Evolutionary conservation across 2,329 filamentous ascomycete species (phyloP).

Genomic region (Macrophomina tecta): DNA sequence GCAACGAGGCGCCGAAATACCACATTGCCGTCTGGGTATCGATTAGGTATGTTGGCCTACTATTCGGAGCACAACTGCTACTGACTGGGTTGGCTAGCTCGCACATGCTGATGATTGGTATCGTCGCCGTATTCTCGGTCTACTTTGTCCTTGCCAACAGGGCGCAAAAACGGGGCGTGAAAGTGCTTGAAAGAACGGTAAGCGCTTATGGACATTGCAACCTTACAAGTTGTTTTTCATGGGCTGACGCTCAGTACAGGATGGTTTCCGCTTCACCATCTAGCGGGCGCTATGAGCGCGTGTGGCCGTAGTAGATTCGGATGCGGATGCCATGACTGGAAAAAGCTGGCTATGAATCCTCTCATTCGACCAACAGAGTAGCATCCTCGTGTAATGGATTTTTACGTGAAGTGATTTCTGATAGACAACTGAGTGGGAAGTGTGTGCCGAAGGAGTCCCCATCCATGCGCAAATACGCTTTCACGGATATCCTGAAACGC

Average conservation of each 20-base stretch:
- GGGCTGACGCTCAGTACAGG: conserved; percentile 33
- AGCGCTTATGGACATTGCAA: background rate
- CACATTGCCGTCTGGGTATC: conserved; percentile 71
- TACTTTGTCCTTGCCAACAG: conserved; percentile 62
- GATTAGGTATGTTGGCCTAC: conserved; percentile 55
- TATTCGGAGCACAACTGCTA: background rate
- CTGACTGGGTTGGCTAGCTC: conserved; percentile 45
- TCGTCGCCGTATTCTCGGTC: conserved; percentile 58
- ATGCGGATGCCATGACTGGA: background rate
- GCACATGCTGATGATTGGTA: conserved; percentile 63
- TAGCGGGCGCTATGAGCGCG: conserved; percentile 33
- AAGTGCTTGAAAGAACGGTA: conserved; percentile 56
- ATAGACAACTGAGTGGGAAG: background rate
- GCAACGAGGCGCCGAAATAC: conserved; percentile 67
- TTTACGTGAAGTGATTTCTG: too few species aligned
- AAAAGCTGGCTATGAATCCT: too few species aligned
- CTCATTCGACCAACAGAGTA: too few species aligned
- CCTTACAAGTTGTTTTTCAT: background rate
- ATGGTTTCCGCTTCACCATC: conserved; percentile 54
- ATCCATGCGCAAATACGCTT: background rate
- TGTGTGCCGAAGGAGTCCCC: background rate
- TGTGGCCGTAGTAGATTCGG: background rate
- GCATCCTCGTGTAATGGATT: too few species aligned
- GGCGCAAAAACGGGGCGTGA: conserved; percentile 54
- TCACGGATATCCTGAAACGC: background rate